Base-by-base conservation (phyloP, 1,284 basidiomycete species). In the Microstroma glucosiphilum region DNA sequence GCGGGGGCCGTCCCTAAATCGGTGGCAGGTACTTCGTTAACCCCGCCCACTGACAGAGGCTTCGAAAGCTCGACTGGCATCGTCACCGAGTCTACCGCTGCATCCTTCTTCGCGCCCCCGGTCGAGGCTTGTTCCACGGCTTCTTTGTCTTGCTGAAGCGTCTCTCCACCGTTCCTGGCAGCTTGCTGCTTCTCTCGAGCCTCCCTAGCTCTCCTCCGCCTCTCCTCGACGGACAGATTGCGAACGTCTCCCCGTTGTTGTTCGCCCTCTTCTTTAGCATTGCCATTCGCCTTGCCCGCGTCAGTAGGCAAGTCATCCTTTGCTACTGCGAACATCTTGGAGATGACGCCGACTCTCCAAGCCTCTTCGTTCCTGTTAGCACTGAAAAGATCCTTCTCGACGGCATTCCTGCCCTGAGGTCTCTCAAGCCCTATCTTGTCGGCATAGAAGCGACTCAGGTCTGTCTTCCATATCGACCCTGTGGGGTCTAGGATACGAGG, bases 291-390 rank as follows among this genome's bases (percentile, higher is more conserved):
- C 60, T 72, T 70, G n/a, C 69, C 65, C 80, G 89, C 90, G 77
- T 88, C 88, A 73, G 93, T 88, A 0, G 94, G 94, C 40, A 98
- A 81, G 56, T 94, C 90, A 60, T 85, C 86, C 19, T 81, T 82
- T 23, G 86, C 82, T 1, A 97, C 88, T 0, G 92, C 92, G 79
- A 98, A 97, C 94, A 98, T 98, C 80, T 98, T 98, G 83, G 91
- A 96, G 60, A 98, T 89, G 79, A 94, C 96, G 7, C 68, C 69
- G 12, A 70, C 58, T 46, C 68, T 64, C 51, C 51, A 54, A 4
- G 51, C 51, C 6, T 54, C 51, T 6, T 25, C 8, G 2, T 25
- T 21, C 26, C 51, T 25, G 13, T 26, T 54, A 21, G 76, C 71
- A 17, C 63, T 80, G 81, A 89, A 97, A 11, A 98, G 82, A 63